Evolutionary conservation across 352 stramenopile genomes (phyloP).

Genomic region (Thraustotheca clavata): DNA sequence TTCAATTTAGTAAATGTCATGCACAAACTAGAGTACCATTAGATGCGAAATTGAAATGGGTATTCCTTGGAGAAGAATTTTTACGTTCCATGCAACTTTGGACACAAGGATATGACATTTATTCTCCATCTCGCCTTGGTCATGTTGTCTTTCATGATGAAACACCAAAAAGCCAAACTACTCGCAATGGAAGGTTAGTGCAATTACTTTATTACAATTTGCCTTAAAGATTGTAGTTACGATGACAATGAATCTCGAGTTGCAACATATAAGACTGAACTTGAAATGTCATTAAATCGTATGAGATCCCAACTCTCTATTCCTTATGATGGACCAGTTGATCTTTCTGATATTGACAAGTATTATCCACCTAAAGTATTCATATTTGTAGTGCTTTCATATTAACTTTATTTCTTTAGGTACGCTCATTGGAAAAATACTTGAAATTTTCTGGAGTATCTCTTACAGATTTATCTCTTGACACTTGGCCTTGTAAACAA

Average conservation of each 20-base stretch:
- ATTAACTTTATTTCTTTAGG: no score
- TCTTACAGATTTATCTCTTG: not conserved
- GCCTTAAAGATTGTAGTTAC: slow-evolving; percentile 13
- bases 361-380: not conserved
- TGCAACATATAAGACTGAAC: not conserved
- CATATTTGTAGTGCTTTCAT: no score
- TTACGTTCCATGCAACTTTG: slow-evolving; percentile 23
- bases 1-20: slow-evolving; percentile 26
- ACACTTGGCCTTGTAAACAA: slow-evolving; percentile 7
- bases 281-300: not conserved
- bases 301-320: not conserved
- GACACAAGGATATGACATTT: slow-evolving; percentile 26
- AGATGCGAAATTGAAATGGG: slow-evolving; percentile 24
- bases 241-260: slow-evolving; percentile 2
- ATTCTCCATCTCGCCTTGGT: slow-evolving; percentile 16
- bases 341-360: not conserved
- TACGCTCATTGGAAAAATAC: slow-evolving; percentile 4
- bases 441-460: slow-evolving; percentile 19
- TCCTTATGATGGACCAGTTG: not conserved
- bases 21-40: slow-evolving; percentile 22
- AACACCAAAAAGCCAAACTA: slow-evolving; percentile 20
- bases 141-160: slow-evolving; percentile 66
- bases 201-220: slow-evolving; percentile 22
- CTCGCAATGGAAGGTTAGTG: not conserved
- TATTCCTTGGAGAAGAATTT: slow-evolving; percentile 27